phyloP scores from a whole-genome alignment of 352 stramenopile species.

The Saprolegnia parasitica region DNA sequence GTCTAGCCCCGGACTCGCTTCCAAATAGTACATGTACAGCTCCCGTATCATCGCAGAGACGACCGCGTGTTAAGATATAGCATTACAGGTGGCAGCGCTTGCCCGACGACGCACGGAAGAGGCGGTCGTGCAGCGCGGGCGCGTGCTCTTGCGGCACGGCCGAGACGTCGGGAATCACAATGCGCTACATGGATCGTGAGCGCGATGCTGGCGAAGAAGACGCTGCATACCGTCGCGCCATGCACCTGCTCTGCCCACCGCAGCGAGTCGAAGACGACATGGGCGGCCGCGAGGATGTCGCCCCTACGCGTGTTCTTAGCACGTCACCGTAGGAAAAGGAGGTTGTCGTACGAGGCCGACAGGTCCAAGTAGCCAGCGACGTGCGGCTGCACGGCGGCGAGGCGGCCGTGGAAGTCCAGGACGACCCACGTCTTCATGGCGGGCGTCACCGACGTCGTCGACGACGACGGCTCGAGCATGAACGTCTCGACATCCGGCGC shows the following conservation, averaged over 20 bases:
- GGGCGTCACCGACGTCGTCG: constrained; percentile 35
- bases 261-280: constrained; percentile 78
- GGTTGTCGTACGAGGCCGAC: constrained; percentile 37
- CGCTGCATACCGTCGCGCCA: constrained; percentile 36
- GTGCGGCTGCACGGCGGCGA: constrained; percentile 42
- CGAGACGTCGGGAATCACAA: constrained; percentile 60
- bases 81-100: constrained; percentile 34
- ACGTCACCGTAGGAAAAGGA: background rate
- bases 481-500: constrained; percentile 92
- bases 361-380: constrained; percentile 77
- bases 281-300: constrained; percentile 62
- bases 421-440: constrained; percentile 60
- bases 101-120: constrained; percentile 76
- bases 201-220: too few relatives aligned
- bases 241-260: constrained; percentile 77
- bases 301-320: constrained; percentile 33
- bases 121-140: constrained; percentile 72
- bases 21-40: background rate
- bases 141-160: constrained; percentile 57
- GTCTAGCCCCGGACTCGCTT: background rate
- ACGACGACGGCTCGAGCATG: constrained; percentile 47
- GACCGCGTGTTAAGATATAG: background rate
- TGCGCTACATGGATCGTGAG: constrained; percentile 34
- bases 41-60: background rate
- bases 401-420: constrained; percentile 70